Evolutionary conservation across 768 basidiomycete species (phyloP).

Genomic region (Auriscalpium vulgare): DNA sequence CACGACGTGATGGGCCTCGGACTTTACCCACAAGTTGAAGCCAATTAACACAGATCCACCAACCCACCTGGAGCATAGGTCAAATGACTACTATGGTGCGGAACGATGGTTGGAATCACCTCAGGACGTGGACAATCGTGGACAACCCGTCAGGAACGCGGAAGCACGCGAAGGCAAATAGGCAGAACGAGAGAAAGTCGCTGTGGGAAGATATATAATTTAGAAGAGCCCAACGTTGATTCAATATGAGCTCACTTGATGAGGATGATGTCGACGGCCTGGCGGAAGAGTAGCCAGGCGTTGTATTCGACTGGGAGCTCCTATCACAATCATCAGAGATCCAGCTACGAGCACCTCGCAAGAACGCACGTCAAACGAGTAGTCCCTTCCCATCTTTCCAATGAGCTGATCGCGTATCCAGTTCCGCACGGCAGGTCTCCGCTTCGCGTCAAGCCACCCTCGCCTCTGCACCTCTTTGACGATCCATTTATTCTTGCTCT

Average conservation of each 20-base stretch:
- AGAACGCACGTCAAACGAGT: constrained; percentile 76
- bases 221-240: neutral
- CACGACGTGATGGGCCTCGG: constrained; percentile 93
- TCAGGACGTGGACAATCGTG: neutral
- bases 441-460: constrained; percentile 83
- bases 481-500: constrained; percentile 94
- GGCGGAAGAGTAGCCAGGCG: constrained; percentile 92
- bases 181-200: constrained; percentile 89
- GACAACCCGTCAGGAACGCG: constrained; percentile 61
- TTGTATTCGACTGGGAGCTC: constrained; percentile 91
- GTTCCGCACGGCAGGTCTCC: constrained; percentile 50
- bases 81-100: neutral
- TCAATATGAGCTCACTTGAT: constrained; percentile 61
- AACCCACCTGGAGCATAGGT: constrained; percentile 56
- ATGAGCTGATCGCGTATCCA: constrained; percentile 87
- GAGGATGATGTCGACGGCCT: constrained; percentile 92
- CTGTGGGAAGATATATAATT: constrained; percentile 31
- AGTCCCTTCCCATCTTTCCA: constrained; percentile 92
- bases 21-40: constrained; percentile 98
- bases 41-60: constrained; percentile 78
- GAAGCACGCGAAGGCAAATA: constrained; percentile 93
- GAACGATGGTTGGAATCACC: neutral
- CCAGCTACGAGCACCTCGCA: neutral
- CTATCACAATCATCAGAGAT: constrained; percentile 30
- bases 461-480: constrained; percentile 67